Evolutionary conservation across 371 early-diverging fungal genomes (phyloP).

Genomic region (Rhizopus microsporus): DNA sequence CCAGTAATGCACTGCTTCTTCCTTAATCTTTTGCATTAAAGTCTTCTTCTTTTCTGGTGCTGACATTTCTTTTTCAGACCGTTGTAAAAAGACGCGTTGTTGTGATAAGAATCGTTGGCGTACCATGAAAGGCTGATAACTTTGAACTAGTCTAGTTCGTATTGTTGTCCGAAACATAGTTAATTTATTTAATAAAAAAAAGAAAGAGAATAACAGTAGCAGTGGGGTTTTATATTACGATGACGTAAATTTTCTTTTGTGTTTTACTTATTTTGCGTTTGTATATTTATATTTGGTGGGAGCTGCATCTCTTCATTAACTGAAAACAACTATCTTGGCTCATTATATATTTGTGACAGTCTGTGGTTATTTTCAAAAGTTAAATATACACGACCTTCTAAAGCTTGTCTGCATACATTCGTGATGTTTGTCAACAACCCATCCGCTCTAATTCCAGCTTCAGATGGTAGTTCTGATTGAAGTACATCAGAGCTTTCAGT

Average conservation of each 20-base stretch:
- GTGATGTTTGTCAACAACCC: too few species aligned
- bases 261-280: too few species aligned
- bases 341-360: too few species aligned
- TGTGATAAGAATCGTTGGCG: neutral
- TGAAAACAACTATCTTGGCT: too few species aligned
- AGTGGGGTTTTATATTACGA: slow-evolving; percentile 5
- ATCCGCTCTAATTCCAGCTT: too few species aligned
- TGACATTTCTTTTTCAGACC: neutral
- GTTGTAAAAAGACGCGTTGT: neutral
- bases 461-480: too few species aligned
- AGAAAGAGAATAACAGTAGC: neutral
- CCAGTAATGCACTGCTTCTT: slow-evolving; percentile 93
- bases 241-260: slow-evolving; percentile 39
- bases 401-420: too few species aligned
- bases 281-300: too few species aligned
- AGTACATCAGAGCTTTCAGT: too few species aligned
- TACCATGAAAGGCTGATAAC: slow-evolving; percentile 2
- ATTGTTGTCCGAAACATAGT: neutral
- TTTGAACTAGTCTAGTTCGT: slow-evolving; percentile 1
- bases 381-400: too few species aligned
- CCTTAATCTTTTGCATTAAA: slow-evolving; percentile 80
- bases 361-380: too few species aligned
- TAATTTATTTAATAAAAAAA: neutral
- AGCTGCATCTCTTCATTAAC: too few species aligned
- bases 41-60: slow-evolving; percentile 57